Conservation (phyloP, 1,139 yeast species). For the Saccharomyces pastorianus region DNA sequence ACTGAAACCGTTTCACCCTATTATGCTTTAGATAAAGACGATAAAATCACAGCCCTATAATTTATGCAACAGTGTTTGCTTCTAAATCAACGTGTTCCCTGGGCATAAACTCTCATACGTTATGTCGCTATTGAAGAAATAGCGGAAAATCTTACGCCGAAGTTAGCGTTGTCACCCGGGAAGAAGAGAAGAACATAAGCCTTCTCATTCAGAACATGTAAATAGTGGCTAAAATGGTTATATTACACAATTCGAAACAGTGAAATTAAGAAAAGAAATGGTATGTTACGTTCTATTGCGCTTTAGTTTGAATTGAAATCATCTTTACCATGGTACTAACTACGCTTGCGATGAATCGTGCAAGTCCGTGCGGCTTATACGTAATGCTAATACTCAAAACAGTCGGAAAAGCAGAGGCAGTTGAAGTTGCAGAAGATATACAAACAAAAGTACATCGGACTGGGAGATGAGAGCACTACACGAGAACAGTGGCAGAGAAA, state of each 20-base stretch:
- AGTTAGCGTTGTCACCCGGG: not conserved
- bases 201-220: not conserved
- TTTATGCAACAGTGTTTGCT: not conserved
- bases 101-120: not conserved
- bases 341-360: not conserved
- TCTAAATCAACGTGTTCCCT: not conserved
- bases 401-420: constrained; percentile 29
- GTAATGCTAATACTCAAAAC: not conserved
- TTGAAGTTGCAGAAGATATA: constrained; percentile 20
- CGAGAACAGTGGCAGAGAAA: constrained; percentile 36
- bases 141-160: not conserved
- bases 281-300: not conserved
- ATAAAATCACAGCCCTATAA: not conserved
- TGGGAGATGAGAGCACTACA: constrained; percentile 26
- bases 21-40: not conserved
- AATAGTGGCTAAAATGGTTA: not conserved
- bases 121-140: not conserved
- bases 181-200: not conserved
- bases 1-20: not conserved
- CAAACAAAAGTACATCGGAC: constrained; percentile 27
- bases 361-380: not conserved
- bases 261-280: not conserved
- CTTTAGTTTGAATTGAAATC: not conserved
- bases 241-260: not conserved
- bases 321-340: constrained; percentile 3